These are phyloP conservation scores for Bremia lactucae DNA, from an alignment of 352 stramenopile genomes.

Conservation along the genomic window DNA sequence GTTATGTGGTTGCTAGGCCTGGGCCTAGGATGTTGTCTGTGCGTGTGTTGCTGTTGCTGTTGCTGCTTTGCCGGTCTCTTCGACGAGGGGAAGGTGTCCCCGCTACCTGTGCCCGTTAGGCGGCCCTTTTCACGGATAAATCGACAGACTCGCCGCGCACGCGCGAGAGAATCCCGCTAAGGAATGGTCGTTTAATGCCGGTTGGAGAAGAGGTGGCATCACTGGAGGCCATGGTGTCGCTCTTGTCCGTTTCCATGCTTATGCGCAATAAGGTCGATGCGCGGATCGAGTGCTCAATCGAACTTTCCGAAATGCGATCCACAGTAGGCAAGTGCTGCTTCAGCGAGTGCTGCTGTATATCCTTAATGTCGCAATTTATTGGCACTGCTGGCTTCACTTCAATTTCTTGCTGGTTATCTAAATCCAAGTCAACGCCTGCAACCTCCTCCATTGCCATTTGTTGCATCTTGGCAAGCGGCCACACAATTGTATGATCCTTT, in stretches of 20 bases:
- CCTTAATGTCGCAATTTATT: slow-evolving; percentile 2
- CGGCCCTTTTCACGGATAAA: slow-evolving; percentile 16
- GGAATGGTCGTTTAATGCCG: slow-evolving; percentile 23
- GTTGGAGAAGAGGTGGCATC: not conserved
- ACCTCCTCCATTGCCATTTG: slow-evolving; percentile 22
- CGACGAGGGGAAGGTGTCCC: slow-evolving; percentile 26
- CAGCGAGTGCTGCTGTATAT: slow-evolving; percentile 3
- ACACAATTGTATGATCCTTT: slow-evolving; percentile 17
- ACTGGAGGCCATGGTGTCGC: not conserved
- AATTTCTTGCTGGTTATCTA: slow-evolving; percentile 19
- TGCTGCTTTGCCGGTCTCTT: slow-evolving; percentile 27
- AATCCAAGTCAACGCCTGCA: slow-evolving; percentile 27
- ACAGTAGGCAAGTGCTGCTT: slow-evolving; percentile 18
- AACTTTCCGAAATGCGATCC: slow-evolving; percentile 22
- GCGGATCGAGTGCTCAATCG: slow-evolving; percentile 21
- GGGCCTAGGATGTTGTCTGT: slow-evolving; percentile 20
- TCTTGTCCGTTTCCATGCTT: slow-evolving; percentile 20
- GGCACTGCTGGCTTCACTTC: slow-evolving; percentile 18
- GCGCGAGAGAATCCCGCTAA: slow-evolving; percentile 34
- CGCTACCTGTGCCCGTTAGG: slow-evolving; percentile 21
- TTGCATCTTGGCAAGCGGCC: slow-evolving; percentile 22
- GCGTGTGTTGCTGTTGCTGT: slow-evolving; percentile 23
- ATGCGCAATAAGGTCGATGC: slow-evolving; percentile 11
- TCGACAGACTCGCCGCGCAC: slow-evolving; percentile 27
- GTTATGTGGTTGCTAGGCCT: slow-evolving; percentile 21